Conservation (phyloP, 2,329 filamentous ascomycete species). For the Zalaria sp. region DNA sequence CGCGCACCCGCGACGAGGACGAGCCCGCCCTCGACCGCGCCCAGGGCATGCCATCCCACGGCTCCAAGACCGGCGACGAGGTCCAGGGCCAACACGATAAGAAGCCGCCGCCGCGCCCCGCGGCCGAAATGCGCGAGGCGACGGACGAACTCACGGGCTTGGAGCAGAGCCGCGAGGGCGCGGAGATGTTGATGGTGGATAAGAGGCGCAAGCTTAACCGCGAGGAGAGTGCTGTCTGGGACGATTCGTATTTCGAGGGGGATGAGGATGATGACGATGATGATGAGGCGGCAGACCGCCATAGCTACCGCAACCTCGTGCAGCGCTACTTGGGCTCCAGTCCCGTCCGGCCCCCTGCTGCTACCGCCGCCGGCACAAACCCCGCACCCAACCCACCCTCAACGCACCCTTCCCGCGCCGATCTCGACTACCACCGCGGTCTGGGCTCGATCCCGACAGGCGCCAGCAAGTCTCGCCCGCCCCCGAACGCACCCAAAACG, state of each 20-base stretch:
- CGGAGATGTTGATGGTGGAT: conserved; percentile 11
- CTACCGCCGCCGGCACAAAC: neutral
- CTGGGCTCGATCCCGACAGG: conserved; percentile 14
- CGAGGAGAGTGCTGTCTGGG: conserved; percentile 31
- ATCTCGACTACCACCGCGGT: conserved; percentile 12
- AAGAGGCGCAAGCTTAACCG: conserved; percentile 13
- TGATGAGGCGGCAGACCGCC: conserved; percentile 19
- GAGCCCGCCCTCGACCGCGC: conserved; percentile 58
- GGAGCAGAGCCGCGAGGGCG: conserved; percentile 13
- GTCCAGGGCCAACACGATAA: conserved; percentile 34
- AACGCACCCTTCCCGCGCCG: conserved; percentile 9
- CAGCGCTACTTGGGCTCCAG: neutral
- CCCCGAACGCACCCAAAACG: conserved; percentile 1
- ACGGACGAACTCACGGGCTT: conserved; percentile 23
- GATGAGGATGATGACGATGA: conserved; percentile 32
- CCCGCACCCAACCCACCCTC: neutral
- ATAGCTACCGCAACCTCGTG: neutral
- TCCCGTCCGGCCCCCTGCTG: neutral
- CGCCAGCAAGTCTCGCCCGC: conserved; percentile 5
- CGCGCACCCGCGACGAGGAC: conserved; percentile 51
- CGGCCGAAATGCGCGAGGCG: conserved; percentile 35
- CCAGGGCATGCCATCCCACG: conserved; percentile 29
- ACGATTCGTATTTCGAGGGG: conserved; percentile 33
- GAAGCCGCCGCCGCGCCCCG: conserved; percentile 24
- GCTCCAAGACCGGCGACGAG: conserved; percentile 46